Conservation (phyloP, 2,329 filamentous ascomycete genomes). For the Zymoseptoria passerinii region DNA sequence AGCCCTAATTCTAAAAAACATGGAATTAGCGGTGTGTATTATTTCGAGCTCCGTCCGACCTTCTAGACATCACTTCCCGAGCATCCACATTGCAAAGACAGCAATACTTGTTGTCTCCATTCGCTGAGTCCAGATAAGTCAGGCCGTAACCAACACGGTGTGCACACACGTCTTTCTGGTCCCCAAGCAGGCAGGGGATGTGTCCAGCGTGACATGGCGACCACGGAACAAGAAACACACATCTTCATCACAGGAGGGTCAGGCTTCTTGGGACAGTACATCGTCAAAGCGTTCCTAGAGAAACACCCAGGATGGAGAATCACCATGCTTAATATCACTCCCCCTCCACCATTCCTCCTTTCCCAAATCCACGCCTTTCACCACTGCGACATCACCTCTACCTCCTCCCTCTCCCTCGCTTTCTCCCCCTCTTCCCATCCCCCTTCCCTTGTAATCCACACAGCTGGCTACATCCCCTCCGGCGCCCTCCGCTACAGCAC, state of each 20-base stretch:
- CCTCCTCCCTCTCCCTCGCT: conserved; percentile 27
- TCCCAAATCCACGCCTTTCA: conserved; percentile 27
- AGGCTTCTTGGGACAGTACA: conserved; percentile 39
- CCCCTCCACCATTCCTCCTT: conserved; percentile 16
- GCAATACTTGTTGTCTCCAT: too few relatives aligned
- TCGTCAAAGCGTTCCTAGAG: conserved; percentile 34
- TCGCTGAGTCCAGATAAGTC: too few relatives aligned
- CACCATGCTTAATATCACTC: conserved; percentile 35
- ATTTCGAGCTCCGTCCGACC: too few relatives aligned
- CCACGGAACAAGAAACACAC: conserved; percentile 1
- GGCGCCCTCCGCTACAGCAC: conserved; percentile 34
- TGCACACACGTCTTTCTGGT: neutral
- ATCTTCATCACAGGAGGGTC: conserved; percentile 42
- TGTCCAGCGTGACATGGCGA: neutral
- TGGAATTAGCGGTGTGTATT: too few relatives aligned
- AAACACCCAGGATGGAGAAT: conserved; percentile 32
- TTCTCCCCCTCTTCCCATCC: conserved; percentile 50
- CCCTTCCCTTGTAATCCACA: conserved; percentile 84
- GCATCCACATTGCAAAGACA: too few relatives aligned
- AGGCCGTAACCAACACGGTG: neutral
- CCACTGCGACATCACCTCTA: conserved; percentile 34
- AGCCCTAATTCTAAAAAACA: too few relatives aligned
- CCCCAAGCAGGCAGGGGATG: neutral
- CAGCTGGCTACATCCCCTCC: conserved; percentile 50
- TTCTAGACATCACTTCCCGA: too few relatives aligned